phyloP scores from a whole-genome alignment of 352 stramenopile species.

The Phytopythium aichiense region DNA sequence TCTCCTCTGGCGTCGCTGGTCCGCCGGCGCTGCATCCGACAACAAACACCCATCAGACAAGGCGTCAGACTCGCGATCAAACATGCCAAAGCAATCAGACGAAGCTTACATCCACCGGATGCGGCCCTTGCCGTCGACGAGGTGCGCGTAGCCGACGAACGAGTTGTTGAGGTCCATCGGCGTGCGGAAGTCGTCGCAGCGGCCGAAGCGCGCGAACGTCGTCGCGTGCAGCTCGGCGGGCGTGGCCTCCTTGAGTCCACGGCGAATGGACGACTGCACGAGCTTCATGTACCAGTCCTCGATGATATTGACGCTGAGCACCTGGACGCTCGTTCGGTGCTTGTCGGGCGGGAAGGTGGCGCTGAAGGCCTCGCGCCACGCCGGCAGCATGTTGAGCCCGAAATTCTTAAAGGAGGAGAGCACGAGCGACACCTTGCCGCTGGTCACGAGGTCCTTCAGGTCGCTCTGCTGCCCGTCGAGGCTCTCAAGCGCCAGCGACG shows the following conservation, averaged over 20 bases:
- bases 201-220: slow-evolving; percentile 70
- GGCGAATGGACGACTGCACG: slow-evolving; percentile 61
- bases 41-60: slow-evolving; percentile 12
- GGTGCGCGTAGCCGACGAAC: slow-evolving; percentile 82
- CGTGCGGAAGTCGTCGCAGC: slow-evolving; percentile 80
- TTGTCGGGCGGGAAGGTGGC: slow-evolving; percentile 28
- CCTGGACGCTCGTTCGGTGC: slow-evolving; percentile 32
- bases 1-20: slow-evolving; percentile 54
- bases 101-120: slow-evolving; percentile 82
- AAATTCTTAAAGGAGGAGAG: slow-evolving; percentile 87
- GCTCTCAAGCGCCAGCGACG: slow-evolving; percentile 49
- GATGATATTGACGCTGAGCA: slow-evolving; percentile 77
- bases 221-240: slow-evolving; percentile 37
- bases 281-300: slow-evolving; percentile 90
- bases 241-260: slow-evolving; percentile 51
- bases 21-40: slow-evolving; percentile 49
- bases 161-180: slow-evolving; percentile 79
- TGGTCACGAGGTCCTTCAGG: slow-evolving; percentile 45
- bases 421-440: slow-evolving; percentile 61
- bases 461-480: slow-evolving; percentile 44
- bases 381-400: slow-evolving; percentile 73
- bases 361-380: slow-evolving; percentile 67
- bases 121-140: slow-evolving; percentile 75
- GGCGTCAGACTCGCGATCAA: not conserved
- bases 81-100: not conserved